Conservation (phyloP, 2,329 filamentous ascomycete species). For the Diplocarpon rosae region DNA sequence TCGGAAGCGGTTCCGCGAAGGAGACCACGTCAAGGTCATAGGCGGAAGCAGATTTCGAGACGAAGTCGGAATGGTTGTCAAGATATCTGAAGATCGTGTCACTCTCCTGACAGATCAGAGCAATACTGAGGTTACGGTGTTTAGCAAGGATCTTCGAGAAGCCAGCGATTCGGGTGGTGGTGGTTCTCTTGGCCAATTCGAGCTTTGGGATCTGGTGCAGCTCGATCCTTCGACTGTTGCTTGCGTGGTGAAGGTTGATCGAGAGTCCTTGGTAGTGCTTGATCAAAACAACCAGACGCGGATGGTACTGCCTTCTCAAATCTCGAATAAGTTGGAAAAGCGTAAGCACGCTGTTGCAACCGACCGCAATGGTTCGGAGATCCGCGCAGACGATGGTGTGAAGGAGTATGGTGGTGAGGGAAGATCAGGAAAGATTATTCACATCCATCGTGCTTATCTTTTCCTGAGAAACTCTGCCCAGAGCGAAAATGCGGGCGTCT, state of each 20-base stretch:
- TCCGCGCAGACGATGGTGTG: conserved; percentile 81
- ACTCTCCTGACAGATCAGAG: conserved; percentile 88
- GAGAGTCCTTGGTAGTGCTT: conserved; percentile 78
- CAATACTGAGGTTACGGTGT: conserved; percentile 90
- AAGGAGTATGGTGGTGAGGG: conserved; percentile 82
- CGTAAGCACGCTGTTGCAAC: conserved; percentile 81
- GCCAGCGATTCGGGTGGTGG: conserved; percentile 86
- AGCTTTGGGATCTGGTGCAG: conserved; percentile 88
- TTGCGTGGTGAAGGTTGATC: conserved; percentile 89
- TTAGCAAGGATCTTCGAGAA: conserved; percentile 91
- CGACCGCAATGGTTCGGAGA: conserved; percentile 87
- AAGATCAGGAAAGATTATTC: conserved; percentile 78
- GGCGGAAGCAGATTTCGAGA: conserved; percentile 89
- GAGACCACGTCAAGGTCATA: conserved; percentile 98
- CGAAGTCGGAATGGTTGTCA: conserved; percentile 94
- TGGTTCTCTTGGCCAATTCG: conserved; percentile 75
- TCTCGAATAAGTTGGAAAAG: conserved; percentile 77
- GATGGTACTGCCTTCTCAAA: conserved; percentile 79
- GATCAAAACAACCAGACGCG: conserved; percentile 82
- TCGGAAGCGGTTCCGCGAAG: conserved; percentile 82
- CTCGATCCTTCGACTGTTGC: conserved; percentile 86
- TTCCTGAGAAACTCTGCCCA: conserved; percentile 79
- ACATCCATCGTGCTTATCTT: conserved; percentile 86
- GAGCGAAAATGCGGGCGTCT: conserved; percentile 80
- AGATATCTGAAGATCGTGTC: conserved; percentile 83